Base-by-base conservation (phyloP, 1,284 basidiomycete species). In the Inonotus obliquus region DNA sequence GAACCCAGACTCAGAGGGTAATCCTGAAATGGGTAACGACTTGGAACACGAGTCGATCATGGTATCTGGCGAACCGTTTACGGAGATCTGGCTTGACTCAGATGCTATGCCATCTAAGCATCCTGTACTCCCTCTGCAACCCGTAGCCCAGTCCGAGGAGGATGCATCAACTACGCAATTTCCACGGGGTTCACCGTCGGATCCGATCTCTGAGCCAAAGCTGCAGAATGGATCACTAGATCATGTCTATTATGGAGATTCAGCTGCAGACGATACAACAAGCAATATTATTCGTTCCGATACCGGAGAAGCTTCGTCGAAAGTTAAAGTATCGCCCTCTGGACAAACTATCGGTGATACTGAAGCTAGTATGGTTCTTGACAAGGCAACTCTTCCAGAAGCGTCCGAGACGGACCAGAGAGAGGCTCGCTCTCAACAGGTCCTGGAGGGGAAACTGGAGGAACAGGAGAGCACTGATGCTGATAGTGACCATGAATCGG, bases 381-480 rank as follows among this genome's bases (percentile, higher is more conserved):
- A 49, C 48, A 23, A 29, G 11, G 48, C 48, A 21, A 10, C 5
- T 23, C 48, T 21, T 29, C 5, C 48, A 25, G 4, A 19, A 49
- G 48, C 48, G 7, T 21, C 48, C 9, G 27, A 21, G 0, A n/a
- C 41, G 13, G 41, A 25, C 25, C n/a, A 25, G 25, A 14, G 23
- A 10, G 25, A 9, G 4, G 25, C 13, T 49, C 23, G 25, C 19
- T 23, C 25, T n/a, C 25, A 9, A n/a, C 17, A 29, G 27, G 29
- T 1, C 13, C 17, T 27, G 7, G 60, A 56, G 37, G 65, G 64
- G 13, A 61, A 59, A 5, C 61, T 54, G 38, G 65, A 64, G 17
- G 62, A 60, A 2, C 63, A 61, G 10, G 60, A 61, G 11, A 63
- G 52, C 23, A 62, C 58, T 3, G 60, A 60, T 37, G 65, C 65